Evolutionary conservation across 345 rosid species (phyloP).

Genomic region (Citropsis articulata): DNA sequence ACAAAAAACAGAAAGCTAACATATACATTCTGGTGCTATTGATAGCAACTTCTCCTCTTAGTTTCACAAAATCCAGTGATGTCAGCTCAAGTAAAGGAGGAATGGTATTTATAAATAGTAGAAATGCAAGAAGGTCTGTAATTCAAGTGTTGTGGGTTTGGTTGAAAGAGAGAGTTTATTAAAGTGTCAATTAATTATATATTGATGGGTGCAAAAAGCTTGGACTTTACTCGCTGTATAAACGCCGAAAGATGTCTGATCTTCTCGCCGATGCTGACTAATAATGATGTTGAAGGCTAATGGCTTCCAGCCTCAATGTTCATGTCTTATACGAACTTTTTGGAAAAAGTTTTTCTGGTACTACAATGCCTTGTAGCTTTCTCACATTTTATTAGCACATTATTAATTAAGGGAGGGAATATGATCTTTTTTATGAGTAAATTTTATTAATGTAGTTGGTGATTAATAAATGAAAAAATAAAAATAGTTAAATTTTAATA

Average conservation of each 20-base stretch:
- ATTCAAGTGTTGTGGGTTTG: not conserved
- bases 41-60: not conserved
- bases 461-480: too few species aligned
- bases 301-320: conserved; percentile 30
- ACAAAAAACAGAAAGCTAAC: not conserved
- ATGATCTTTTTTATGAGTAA: too few species aligned
- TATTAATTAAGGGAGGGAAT: not conserved
- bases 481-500: too few species aligned
- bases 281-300: conserved; percentile 13
- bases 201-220: conserved; percentile 6
- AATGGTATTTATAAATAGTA: not conserved
- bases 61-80: not conserved
- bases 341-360: not conserved
- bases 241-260: conserved; percentile 14
- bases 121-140: not conserved
- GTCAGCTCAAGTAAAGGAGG: not conserved
- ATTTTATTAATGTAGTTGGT: too few species aligned
- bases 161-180: conserved; percentile 2
- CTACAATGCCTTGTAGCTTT: conserved; percentile 11
- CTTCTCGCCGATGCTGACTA: conserved; percentile 10
- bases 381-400: not conserved
- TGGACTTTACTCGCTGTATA: conserved; percentile 9
- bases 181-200: conserved; percentile 9
- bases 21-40: not conserved
- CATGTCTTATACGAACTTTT: conserved; percentile 25